Evolutionary conservation across 805 yeast genomes (phyloP), one percentile per base, ranked within the genome.

Genomic region (Candida wancherniae): DNA sequence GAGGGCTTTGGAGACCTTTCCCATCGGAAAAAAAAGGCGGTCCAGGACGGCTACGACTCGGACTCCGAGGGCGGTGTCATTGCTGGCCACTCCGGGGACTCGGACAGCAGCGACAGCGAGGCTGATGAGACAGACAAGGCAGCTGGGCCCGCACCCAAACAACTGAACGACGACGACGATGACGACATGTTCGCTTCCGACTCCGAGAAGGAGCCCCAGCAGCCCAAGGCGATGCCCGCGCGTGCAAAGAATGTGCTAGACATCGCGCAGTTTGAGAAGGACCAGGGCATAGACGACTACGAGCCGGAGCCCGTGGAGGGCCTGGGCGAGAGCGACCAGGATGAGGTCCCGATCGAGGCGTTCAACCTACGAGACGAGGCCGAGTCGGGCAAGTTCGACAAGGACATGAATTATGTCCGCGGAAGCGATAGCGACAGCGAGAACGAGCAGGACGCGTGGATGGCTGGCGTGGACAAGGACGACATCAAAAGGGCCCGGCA

Each of bases 341-440:
- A 23, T 5, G 32, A 29, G 15, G 35, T 37, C 11, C 31, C 31
- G 20, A 13, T 83, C 3, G 88, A 82, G 36, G 72, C 83, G 0
- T 83, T 83, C 54, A 69, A 74, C 48, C 52, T 83, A 25, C 53
- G 67, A 15, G 61, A 71, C 12, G 90, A 83, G 44, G 53, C 61
- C 24, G 68, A 68, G 32, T 75, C 71, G 26, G 90, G 87, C 2
- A 51, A 52, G 3, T 77, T 78, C 47, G 86, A 80, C 42, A 63
- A 57, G 22, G 72, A 70, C 22, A 85, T 86, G 1, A 78, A 76
- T 42, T 80, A 61, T 42, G 57, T 75, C 12, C 57, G 69, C 15
- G 54, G 57, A 10, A 66, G 63, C 3, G 58, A 59, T 3, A 36
- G 42, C 8, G 48, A 47, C 9, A 65, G 50, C 5, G 51, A 51